Conservation (phyloP, 2,329 filamentous ascomycete species). For the Botrytis deweyae region DNA sequence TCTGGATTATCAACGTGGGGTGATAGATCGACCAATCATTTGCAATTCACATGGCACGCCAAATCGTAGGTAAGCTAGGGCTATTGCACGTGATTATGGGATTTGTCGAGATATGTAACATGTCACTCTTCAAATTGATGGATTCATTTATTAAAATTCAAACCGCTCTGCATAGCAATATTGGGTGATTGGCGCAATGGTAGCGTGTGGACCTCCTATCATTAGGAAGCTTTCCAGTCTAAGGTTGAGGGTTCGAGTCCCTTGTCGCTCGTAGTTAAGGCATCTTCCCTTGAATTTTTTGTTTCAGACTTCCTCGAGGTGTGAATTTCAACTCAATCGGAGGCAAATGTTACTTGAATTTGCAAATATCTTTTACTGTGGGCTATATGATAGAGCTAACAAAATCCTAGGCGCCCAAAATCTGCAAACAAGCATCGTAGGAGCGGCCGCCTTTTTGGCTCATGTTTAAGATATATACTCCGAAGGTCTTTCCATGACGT, state of each 20-base stretch:
- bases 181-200: slow-evolving; percentile 19
- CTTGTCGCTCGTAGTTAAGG: slow-evolving; percentile 4
- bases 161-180: not conserved
- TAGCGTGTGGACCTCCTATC: slow-evolving; percentile 22
- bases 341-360: not conserved
- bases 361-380: not conserved
- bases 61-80: not conserved
- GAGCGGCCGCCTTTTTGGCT: too few species aligned
- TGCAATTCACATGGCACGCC: not conserved
- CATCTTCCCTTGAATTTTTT: not conserved
- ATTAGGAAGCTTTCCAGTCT: slow-evolving; percentile 10
- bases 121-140: not conserved
- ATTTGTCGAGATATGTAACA: not conserved
- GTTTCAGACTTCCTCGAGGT: not conserved
- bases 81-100: not conserved
- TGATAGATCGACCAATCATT: not conserved
- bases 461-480: not conserved
- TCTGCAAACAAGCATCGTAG: not conserved
- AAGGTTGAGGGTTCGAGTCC: slow-evolving; percentile 17
- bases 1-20: slow-evolving; percentile 3
- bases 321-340: not conserved
- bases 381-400: not conserved
- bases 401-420: not conserved
- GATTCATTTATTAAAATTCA: not conserved
- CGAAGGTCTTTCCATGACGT: not conserved